Conservation (phyloP, 1,139 yeast genomes). For the Candida glucosophila region DNA sequence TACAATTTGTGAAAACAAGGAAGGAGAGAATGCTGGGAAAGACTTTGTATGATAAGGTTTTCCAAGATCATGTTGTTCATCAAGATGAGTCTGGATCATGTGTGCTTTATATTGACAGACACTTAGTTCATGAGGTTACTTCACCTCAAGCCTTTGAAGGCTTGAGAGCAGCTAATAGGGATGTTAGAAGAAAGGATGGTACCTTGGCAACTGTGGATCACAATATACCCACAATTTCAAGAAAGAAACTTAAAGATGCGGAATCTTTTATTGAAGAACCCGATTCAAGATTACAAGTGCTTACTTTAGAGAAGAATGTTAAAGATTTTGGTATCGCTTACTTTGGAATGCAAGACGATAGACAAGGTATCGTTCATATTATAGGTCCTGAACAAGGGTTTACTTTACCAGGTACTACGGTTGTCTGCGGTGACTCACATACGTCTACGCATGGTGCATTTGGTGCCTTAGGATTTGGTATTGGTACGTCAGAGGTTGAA, state of each 20-base stretch:
- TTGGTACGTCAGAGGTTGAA: conserved; percentile 98
- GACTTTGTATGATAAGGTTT: conserved; percentile 93
- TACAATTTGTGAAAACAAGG: no score
- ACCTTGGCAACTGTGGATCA: conserved; percentile 97
- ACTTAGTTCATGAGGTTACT: conserved; percentile 94
- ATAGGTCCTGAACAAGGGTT: conserved; percentile 99
- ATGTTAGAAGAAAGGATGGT: conserved; percentile 87
- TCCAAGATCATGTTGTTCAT: conserved; percentile 88
- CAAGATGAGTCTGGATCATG: conserved; percentile 80
- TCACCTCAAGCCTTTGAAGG: conserved; percentile 99
- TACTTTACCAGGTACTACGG: conserved; percentile 96
- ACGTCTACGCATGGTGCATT: conserved; percentile 98
- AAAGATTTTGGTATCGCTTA: conserved; percentile 81
- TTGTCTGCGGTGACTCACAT: conserved; percentile 97
- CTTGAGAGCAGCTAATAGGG: conserved; percentile 74
- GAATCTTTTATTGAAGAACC: conserved; percentile 82
- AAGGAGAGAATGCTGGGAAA: no score
- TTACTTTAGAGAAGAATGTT: conserved; percentile 88
- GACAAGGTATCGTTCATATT: conserved; percentile 97
- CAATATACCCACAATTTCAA: conserved; percentile 87
- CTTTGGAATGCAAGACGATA: conserved; percentile 86
- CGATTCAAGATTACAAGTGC: conserved; percentile 86
- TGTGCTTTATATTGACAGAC: conserved; percentile 88
- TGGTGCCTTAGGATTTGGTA: conserved; percentile 97
- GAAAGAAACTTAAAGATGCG: conserved; percentile 65